Base-by-base conservation (phyloP, 2,329 filamentous ascomycete genomes). In the Pseudogymnoascus verrucosus region DNA sequence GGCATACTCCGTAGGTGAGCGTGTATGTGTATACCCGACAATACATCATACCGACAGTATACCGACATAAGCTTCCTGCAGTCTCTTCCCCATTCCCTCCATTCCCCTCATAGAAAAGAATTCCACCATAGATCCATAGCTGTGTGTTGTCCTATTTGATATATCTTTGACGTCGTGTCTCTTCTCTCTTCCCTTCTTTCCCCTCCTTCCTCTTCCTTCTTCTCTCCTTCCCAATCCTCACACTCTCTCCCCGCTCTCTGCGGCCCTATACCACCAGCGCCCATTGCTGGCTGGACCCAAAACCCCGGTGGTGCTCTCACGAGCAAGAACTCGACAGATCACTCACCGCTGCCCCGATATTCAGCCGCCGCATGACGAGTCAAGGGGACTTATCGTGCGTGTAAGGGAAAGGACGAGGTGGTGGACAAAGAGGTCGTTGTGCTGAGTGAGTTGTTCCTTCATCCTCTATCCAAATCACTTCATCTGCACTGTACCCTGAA, bases 41-140 rank as follows among this genome's bases (percentile, higher is more conserved):
- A 47, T 47, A 44, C 42, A 47, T 47, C 42, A 47, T 47, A 47
- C 42, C 42, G 42, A 47, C 42, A 47, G 42, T 47, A 47, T 47
- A 47, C 42, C 42, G 42, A 47, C 42, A 47, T 47, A 47, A 47
- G 42, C 42, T 47, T 47, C 42, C 42, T 47, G 42, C 42, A 47
- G 42, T 26, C 42, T 47, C 21, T 26, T 47, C 42, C 42, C 42
- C 42, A 47, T 47, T 47, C 39, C 16, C 39, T 3, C 37, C 12
- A 39, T 39, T 16, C 19, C 19, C 40, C 6, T 19, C 12, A 26
- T 47, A 47, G n/a, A 42, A 26, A 26, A 14, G 12, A 14, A 14
- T 26, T n/a, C n/a, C n/a, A n/a, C 42, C 42, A 42, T 42, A 47
- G 42, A 47, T 47, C 42, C 42, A 47, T 47, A 47, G 19, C 21